Evolutionary conservation across 2,329 filamentous ascomycete species (phyloP).

Genomic region (Sporothrix variecibatus): DNA sequence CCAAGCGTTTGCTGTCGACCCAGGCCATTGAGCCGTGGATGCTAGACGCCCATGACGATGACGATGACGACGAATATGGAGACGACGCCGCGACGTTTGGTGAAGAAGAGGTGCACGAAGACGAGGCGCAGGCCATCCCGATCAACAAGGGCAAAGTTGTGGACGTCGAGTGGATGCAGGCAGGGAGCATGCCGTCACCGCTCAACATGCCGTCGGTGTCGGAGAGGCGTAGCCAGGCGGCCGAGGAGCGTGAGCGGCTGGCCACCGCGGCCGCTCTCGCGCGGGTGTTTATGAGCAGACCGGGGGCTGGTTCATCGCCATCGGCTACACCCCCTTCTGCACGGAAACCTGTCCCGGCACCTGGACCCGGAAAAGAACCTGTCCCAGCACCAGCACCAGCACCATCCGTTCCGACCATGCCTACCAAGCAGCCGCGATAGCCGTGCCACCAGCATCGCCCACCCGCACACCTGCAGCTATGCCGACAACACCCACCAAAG

Average conservation of each 20-base stretch:
- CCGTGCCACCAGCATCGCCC: background rate
- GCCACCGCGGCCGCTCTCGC: slow-evolving; percentile 23
- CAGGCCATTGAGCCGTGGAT: slow-evolving; percentile 28
- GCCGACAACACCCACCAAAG: slow-evolving; percentile 15
- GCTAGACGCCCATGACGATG: slow-evolving; percentile 5
- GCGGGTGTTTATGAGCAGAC: slow-evolving; percentile 1
- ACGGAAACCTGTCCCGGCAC: background rate
- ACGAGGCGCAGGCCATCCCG: slow-evolving; percentile 13
- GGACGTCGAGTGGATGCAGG: slow-evolving; percentile 19
- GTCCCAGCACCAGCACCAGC: background rate
- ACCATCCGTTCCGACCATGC: background rate
- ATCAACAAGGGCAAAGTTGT: slow-evolving; percentile 21
- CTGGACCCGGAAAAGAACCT: no score
- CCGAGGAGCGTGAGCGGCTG: slow-evolving; percentile 10
- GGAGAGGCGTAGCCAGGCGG: background rate
- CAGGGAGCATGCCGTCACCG: slow-evolving; percentile 15
- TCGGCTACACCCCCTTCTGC: background rate
- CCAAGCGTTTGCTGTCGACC: slow-evolving; percentile 21
- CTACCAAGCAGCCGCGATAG: background rate
- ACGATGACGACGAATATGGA: slow-evolving; percentile 5
- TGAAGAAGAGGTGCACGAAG: slow-evolving; percentile 18
- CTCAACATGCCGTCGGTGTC: background rate
- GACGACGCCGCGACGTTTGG: slow-evolving; percentile 5
- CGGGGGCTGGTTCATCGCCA: background rate
- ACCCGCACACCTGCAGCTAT: background rate